Evolutionary conservation across 31 red algal genomes (phyloP).

Genomic region (Odonthalia washingtoniensis): DNA sequence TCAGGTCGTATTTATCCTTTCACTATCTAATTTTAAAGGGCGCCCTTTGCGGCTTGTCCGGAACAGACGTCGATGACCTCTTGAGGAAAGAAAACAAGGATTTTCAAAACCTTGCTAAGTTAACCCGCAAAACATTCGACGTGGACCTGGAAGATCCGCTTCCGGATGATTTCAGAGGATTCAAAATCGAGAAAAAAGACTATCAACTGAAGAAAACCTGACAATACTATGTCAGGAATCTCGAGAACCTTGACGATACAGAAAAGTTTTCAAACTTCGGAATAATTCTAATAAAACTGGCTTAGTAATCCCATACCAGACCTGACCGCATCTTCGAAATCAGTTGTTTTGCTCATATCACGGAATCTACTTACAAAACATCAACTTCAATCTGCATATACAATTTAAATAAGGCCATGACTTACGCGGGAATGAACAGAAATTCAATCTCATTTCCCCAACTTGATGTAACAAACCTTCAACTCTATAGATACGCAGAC

Average conservation of each 20-base stretch:
- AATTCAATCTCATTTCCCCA: neutral
- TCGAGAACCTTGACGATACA: too few species aligned
- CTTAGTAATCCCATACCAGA: too few species aligned
- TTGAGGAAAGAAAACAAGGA: neutral
- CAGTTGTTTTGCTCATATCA: constrained; percentile 29
- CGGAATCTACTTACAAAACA: constrained; percentile 15
- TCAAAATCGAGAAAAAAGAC: too few species aligned
- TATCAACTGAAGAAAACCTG: too few species aligned
- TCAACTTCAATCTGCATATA: neutral
- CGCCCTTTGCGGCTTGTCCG: constrained; percentile 21
- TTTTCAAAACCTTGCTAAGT: neutral
- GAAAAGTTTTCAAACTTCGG: too few species aligned
- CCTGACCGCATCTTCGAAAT: constrained; percentile 47
- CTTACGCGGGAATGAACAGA: neutral
- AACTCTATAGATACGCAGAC: constrained; percentile 32
- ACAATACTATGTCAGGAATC: too few species aligned
- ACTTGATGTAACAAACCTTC: constrained; percentile 10
- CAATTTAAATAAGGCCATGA: constrained; percentile 17
- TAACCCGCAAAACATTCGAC: neutral
- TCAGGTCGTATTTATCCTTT: constrained; percentile 43
- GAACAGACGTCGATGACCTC: constrained; percentile 46
- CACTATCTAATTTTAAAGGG: neutral
- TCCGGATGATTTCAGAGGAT: too few species aligned
- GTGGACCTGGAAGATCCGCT: constrained; percentile 2
- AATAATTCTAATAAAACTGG: too few species aligned